Evolutionary conservation across 2,329 filamentous ascomycete species (phyloP).

Genomic region (Botrytis fabae): DNA sequence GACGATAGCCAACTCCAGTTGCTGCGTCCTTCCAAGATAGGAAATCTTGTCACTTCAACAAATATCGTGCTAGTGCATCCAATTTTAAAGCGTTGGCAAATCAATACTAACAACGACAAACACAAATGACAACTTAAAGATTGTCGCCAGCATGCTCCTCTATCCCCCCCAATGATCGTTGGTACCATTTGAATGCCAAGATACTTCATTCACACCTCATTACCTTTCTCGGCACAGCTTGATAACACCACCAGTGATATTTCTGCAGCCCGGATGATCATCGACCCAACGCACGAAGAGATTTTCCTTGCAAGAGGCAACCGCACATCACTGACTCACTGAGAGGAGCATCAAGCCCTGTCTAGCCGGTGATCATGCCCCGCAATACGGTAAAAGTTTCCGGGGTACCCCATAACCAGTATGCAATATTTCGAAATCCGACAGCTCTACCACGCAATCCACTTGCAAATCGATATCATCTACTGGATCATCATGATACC

Average conservation of each 20-base stretch:
- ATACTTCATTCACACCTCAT: background rate
- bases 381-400: background rate
- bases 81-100: background rate
- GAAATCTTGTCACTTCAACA: background rate
- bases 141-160: background rate
- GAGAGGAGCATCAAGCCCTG: background rate
- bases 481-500: background rate
- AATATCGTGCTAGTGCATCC: background rate
- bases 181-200: background rate
- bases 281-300: background rate
- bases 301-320: background rate
- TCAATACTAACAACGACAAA: background rate
- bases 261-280: conserved; percentile 6
- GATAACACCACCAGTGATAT: background rate
- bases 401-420: conserved; percentile 3
- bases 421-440: background rate
- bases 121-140: background rate
- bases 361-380: conserved; percentile 10
- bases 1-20: background rate
- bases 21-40: background rate
- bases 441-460: background rate
- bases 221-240: background rate
- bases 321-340: background rate
- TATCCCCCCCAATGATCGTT: background rate
- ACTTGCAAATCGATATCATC: background rate